phyloP scores from a whole-genome alignment of 1,139 yeast species.

The Hansenula sp. region DNA sequence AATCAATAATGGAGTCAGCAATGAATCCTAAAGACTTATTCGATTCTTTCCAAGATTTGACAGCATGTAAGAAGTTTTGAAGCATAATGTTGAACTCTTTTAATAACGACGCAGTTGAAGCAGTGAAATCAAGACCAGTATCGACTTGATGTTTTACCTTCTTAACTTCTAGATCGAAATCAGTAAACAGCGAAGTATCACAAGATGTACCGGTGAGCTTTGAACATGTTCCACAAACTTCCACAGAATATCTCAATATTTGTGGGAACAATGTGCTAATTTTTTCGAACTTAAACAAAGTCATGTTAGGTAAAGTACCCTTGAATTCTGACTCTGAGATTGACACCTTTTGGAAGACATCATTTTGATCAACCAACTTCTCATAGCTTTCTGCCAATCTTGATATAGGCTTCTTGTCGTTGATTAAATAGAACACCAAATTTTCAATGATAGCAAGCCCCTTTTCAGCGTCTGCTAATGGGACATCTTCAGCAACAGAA shows the following conservation, averaged over 20 bases:
- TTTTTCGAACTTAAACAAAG: constrained; percentile 8
- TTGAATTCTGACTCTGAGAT: not conserved
- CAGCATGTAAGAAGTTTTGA: not conserved
- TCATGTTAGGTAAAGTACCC: not conserved
- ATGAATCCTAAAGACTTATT: constrained; percentile 36
- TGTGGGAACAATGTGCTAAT: constrained; percentile 40
- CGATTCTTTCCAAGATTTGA: constrained; percentile 28
- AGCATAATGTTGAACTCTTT: not conserved
- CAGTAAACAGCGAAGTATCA: constrained; percentile 18
- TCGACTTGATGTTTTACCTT: not conserved
- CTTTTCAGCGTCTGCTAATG: constrained; percentile 66
- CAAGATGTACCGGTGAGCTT: constrained; percentile 12
- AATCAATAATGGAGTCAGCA: constrained; percentile 39
- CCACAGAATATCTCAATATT: constrained; percentile 43
- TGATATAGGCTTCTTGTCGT: constrained; percentile 44
- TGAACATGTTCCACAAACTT: constrained; percentile 26
- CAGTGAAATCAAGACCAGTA: constrained; percentile 14
- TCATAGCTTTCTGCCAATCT: constrained; percentile 25
- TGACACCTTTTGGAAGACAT: not conserved
- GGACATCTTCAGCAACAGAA: constrained; percentile 66
- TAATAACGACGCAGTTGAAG: not conserved
- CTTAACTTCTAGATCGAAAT: constrained; percentile 7
- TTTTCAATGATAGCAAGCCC: constrained; percentile 82
- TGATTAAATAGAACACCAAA: constrained; percentile 49
- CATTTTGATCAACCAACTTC: constrained; percentile 14